Percentiles rank a stretch among this genome's conserved stretches.
These are phyloP conservation scores for Oenanthe javanica DNA, from an alignment of 140 eudicot genomes.

Conservation along the genomic window DNA sequence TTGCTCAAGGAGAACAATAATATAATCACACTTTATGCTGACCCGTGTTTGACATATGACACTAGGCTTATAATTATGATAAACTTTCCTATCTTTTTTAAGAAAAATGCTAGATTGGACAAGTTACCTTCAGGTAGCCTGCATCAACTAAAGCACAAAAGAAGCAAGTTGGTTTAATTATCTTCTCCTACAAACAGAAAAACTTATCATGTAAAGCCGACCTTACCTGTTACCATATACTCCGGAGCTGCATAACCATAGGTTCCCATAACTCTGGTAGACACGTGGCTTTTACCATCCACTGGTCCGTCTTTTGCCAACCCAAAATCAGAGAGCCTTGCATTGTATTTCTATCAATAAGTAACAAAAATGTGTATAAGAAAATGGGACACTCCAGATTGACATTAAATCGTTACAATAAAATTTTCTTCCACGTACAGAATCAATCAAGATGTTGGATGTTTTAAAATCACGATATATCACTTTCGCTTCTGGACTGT, in stretches of 20 bases:
- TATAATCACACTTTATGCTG: neutral
- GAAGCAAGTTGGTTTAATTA: neutral
- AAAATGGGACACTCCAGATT: neutral
- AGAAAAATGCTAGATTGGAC: neutral
- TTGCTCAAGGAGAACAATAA: neutral
- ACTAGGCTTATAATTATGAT: neutral
- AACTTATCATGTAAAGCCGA: neutral
- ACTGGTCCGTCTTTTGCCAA: slow-evolving; percentile 83
- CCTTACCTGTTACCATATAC: slow-evolving; percentile 75
- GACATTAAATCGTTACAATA: neutral
- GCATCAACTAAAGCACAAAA: slow-evolving; percentile 3
- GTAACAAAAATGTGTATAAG: neutral
- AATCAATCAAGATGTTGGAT: slow-evolving; percentile 72
- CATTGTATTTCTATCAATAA: slow-evolving; percentile 53
- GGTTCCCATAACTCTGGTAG: slow-evolving; percentile 89
- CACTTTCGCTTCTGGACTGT: slow-evolving; percentile 68
- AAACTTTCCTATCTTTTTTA: neutral
- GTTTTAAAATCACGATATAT: slow-evolving; percentile 73
- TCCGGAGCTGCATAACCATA: slow-evolving; percentile 91
- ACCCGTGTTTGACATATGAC: neutral
- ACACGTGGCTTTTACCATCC: slow-evolving; percentile 81
- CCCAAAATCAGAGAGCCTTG: slow-evolving; percentile 88
- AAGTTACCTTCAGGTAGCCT: neutral
- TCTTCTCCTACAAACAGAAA: slow-evolving; percentile 4
- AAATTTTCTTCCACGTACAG: slow-evolving; percentile 29